These are phyloP conservation scores for Umbelopsis sp. DNA, from an alignment of 371 early-diverging fungal genomes.

Conservation along the genomic window DNA sequence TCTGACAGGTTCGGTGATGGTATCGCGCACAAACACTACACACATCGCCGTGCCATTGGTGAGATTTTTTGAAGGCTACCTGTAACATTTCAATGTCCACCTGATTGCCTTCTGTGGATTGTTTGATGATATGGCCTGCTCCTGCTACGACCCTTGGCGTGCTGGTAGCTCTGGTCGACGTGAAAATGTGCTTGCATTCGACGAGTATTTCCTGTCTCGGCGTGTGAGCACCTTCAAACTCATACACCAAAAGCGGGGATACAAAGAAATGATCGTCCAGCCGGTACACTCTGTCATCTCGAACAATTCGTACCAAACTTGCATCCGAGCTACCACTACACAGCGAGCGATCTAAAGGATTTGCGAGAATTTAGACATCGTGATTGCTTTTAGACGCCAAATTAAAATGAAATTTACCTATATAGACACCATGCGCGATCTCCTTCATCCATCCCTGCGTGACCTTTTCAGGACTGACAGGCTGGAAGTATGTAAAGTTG, in stretches of 20 bases:
- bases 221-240: not conserved
- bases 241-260: not conserved
- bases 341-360: not conserved
- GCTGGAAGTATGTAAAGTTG: not conserved
- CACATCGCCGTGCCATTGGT: not conserved
- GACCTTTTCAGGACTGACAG: not conserved
- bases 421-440: conserved; percentile 5
- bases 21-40: not conserved
- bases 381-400: not conserved
- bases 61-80: not conserved
- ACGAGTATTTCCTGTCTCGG: not conserved
- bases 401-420: not conserved
- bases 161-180: not conserved
- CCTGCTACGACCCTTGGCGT: not conserved
- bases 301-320: not conserved
- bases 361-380: not conserved
- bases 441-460: not conserved
- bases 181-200: conserved; percentile 9
- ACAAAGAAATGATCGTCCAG: conserved; percentile 15
- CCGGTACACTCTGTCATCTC: not conserved
- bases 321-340: not conserved
- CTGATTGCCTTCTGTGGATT: not conserved
- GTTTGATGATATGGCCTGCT: not conserved
- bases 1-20: too few species aligned
- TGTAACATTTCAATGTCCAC: conserved; percentile 2